Base-by-base conservation (phyloP, 2,329 filamentous ascomycete genomes). In the Aspergillus sp. region DNA sequence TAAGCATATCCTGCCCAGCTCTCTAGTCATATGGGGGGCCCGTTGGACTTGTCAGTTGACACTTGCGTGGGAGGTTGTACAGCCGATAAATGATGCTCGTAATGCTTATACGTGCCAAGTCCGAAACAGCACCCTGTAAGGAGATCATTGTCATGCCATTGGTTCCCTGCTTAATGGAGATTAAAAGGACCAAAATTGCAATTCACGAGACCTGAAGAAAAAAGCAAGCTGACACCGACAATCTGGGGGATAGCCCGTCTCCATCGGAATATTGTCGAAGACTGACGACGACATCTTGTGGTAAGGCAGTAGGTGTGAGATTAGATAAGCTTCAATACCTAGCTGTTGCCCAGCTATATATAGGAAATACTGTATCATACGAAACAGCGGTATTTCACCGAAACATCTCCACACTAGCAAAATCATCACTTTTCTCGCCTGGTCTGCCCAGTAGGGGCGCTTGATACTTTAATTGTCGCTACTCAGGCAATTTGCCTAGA, bases 41-140 rank as follows among this genome's bases (percentile, higher is more conserved):
- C 32, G 19, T 25, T 44, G 27, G 39, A 44, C 39, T 44, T 32
- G 53, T 55, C 53, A 55, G 39, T 55, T 55, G 53, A 55, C 39
- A 47, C 27, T 54, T 36, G 53, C 39, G 27, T 23, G 53, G 47
- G 25, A 30, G 25, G 30, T 55, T 10, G 39, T 44, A 44, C 53
- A 44, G 42, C 53, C 21, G 25, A 44, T 55, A 44, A 23, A 54
- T 44, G 23, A 17, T 44, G 41, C 44, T 47, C 5, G 53, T 47
- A 55, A 55, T 36, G 53, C 19, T 23, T 13, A 19, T 15, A 36
- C 30, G 15, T 32, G 47, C 47, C 47, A 50, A 50, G 21, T 54
- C 51, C 38, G 19, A 21, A 39, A 23, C 23, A 27, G 38, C 15
- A 50, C 7, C 23, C 25, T 50, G 47, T 30, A 50, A 50, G 47